A percentile compares a stretch with the other conserved stretches of the same genome.
Conservation (phyloP, 345 rosid species). For the Citrus reticulata region DNA sequence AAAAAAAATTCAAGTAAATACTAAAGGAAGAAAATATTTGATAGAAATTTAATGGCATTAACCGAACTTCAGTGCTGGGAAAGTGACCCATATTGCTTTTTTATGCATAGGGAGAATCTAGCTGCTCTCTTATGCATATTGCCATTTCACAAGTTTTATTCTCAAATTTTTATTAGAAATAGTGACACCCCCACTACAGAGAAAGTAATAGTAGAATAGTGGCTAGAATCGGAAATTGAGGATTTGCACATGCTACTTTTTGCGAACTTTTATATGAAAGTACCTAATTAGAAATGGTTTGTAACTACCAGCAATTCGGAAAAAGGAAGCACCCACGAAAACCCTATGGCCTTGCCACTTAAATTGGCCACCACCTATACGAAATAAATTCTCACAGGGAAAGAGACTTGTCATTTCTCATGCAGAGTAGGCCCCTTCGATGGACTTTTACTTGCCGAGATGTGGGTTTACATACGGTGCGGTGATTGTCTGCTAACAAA, state of each 20-base stretch:
- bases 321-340: background rate
- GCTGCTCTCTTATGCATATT: background rate
- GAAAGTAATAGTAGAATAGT: background rate
- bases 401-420: slow-evolving; percentile 7
- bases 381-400: background rate
- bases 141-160: background rate
- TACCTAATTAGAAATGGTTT: background rate
- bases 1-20: background rate
- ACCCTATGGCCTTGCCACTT: background rate
- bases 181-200: background rate
- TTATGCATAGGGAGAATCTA: background rate
- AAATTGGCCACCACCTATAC: slow-evolving; percentile 1
- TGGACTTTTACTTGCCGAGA: background rate
- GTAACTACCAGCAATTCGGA: too few relatives aligned
- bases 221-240: background rate
- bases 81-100: background rate
- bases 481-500: too few relatives aligned
- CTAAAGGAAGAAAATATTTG: background rate
- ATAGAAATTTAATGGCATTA: background rate
- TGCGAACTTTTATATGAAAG: background rate
- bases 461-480: background rate
- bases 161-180: background rate
- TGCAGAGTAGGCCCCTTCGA: background rate
- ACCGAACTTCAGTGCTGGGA: background rate
- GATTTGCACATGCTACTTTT: slow-evolving; percentile 5